These are phyloP conservation scores for Carex pumila DNA, from an alignment of 176 grass and related monocot species.

Conservation along the genomic window DNA sequence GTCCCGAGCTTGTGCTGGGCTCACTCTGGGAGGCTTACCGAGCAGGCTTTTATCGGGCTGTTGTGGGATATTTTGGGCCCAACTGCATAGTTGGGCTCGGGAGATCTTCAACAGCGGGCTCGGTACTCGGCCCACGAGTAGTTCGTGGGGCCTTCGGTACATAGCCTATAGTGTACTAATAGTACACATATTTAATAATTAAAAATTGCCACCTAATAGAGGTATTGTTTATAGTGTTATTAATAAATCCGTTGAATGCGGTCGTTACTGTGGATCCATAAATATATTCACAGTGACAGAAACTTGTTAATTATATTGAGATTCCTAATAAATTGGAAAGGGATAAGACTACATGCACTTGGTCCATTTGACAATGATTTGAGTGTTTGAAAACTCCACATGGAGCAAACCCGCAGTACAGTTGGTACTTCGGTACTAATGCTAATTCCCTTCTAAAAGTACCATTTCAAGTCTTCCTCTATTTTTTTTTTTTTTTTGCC, in stretches of 20 bases:
- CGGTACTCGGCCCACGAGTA: no score
- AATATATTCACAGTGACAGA: neutral
- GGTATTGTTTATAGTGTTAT: neutral
- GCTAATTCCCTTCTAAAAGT: neutral
- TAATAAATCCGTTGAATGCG: neutral
- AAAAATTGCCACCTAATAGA: neutral
- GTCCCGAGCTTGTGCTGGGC: no score
- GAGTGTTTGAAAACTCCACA: neutral
- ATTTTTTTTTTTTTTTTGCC: neutral
- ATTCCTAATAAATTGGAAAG: neutral
- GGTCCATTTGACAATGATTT: neutral
- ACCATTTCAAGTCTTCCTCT: neutral
- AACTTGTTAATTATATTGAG: neutral
- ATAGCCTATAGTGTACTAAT: no score
- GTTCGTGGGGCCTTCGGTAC: no score
- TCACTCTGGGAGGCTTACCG: no score
- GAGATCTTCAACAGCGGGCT: no score
- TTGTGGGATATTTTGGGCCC: no score
- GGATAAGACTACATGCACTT: neutral
- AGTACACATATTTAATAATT: neutral
- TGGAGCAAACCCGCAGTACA: neutral
- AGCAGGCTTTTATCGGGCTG: no score
- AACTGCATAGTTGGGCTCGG: no score
- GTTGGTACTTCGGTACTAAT: constrained; percentile 20
- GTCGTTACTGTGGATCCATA: neutral